Base-by-base conservation (phyloP, 768 basidiomycete species). In the Pleurotus tuber-regium region DNA sequence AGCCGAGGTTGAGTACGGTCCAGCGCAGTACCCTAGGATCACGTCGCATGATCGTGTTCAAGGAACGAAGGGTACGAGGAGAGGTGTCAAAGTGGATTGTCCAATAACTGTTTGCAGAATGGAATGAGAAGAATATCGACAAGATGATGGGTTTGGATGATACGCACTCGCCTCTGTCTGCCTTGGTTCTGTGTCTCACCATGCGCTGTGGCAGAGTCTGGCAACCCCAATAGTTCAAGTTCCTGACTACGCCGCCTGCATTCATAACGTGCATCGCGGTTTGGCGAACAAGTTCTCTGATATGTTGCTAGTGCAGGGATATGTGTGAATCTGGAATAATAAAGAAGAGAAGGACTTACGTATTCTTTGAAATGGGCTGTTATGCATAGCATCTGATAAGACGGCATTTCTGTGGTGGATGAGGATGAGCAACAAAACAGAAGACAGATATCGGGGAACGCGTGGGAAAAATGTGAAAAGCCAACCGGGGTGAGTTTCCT, bases 61-160 rank as follows among this genome's bases (percentile, higher is more conserved):
- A 72, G 1, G 77, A 71, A 4, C 73, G 71, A 43, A 95, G 72
- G 0, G 82, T 84, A 31, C 73, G 73, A 9, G 92, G 92, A 7
- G 87, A 87, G 3, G 89, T 82, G 72, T 96, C 93, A 65, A 94
- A 96, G 63, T 91, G 81, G 74, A 96, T 80, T 3, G 87, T 85
- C 91, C 91, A 95, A 65, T 93, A 93, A 59, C 92, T 95, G 59
- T 24, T 14, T 10, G 21, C 16, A 28, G 35, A 23, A 47, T 54
- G 18, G 46, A 30, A 11, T 16, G 41, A 35, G 43, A 19, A 47
- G 12, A 11, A 16, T 29, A 26, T 4, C 4, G 33, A 52, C 41
- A 30, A 31, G n/a, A n/a, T n/a, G n/a, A n/a, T n/a, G 21, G n/a
- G 25, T 42, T 36, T 11, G 29, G 18, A 46, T 50, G 39, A 14